Evolutionary conservation across 2,329 filamentous ascomycete genomes (phyloP).

Genomic region (Zymoseptoria pseudotritici): DNA sequence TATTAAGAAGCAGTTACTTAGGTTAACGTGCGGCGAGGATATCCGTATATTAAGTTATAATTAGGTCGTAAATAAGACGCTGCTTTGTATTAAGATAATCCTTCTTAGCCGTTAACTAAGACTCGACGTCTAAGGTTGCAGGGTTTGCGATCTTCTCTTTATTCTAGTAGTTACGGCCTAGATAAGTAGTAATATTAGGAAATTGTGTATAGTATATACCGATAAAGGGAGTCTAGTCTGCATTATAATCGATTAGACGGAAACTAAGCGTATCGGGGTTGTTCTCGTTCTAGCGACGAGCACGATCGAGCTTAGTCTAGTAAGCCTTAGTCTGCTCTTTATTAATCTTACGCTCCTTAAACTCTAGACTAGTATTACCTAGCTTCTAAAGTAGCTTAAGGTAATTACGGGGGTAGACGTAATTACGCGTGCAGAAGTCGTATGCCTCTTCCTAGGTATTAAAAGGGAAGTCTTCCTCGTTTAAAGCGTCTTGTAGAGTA

Average conservation of each 20-base stretch:
- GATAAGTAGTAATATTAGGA: not conserved
- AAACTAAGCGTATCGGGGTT: not conserved
- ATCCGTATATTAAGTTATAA: not conserved
- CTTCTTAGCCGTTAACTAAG: not conserved
- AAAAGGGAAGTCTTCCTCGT: not conserved
- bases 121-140: not conserved
- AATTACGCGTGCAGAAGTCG: not conserved
- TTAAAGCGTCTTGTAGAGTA: not conserved
- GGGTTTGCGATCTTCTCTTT: not conserved
- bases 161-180: not conserved
- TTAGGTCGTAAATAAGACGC: not conserved
- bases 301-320: not conserved
- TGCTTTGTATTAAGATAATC: not conserved
- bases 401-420: not conserved
- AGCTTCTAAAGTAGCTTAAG: not conserved
- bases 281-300: not conserved
- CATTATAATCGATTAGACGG: not conserved
- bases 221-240: not conserved
- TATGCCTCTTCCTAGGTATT: not conserved
- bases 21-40: not conserved
- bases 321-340: not conserved
- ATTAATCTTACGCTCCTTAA: not conserved
- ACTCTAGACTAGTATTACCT: not conserved
- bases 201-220: not conserved
- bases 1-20: not conserved